Evolutionary conservation across 257 asterid species (phyloP).

Genomic region (Nyctanthes arbortristis): DNA sequence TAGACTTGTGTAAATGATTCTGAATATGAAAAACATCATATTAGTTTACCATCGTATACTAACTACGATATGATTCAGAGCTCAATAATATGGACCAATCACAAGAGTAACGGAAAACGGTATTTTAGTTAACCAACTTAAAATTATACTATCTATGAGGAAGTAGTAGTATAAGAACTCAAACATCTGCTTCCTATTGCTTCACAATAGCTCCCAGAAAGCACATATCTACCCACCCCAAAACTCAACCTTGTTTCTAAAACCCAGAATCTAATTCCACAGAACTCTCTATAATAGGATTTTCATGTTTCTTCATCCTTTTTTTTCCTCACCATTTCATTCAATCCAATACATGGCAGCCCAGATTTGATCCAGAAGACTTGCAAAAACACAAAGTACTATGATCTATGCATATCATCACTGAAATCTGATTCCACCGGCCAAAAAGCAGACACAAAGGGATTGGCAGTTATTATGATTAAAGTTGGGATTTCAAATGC

Average conservation of each 20-base stretch:
- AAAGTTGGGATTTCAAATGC: constrained; percentile 59
- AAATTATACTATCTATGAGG: neutral
- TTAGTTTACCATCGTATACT: too few species aligned
- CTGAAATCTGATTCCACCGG: constrained; percentile 60
- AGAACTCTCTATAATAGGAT: constrained; percentile 16
- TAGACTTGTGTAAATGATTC: too few species aligned
- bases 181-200: neutral
- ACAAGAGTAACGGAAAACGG: too few species aligned
- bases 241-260: neutral
- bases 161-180: neutral
- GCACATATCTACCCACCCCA: neutral
- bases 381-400: constrained; percentile 71
- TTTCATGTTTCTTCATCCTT: constrained; percentile 24
- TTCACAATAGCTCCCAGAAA: too few species aligned
- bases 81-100: too few species aligned
- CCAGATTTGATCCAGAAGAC: constrained; percentile 57
- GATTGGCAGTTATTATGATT: constrained; percentile 63
- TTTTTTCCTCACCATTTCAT: constrained; percentile 27
- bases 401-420: constrained; percentile 70
- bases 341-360: constrained; percentile 23
- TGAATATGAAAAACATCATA: too few species aligned
- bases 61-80: too few species aligned
- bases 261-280: neutral
- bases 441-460: constrained; percentile 58
- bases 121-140: too few species aligned